Evolutionary conservation across 306 rosid species (phyloP).

Genomic region (Luffa aegyptiaca): DNA sequence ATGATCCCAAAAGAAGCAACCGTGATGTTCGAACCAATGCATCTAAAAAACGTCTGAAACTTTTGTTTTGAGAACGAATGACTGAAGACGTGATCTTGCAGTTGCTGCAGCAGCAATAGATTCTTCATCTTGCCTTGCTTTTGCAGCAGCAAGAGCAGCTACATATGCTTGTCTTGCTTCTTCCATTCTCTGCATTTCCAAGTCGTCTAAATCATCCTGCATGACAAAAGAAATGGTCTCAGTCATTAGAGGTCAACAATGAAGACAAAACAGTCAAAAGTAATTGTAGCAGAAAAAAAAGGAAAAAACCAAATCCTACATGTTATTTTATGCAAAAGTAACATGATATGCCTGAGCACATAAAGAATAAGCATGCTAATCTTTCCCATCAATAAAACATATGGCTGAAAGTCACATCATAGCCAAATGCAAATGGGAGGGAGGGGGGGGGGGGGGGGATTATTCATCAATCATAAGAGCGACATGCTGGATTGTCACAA

Average conservation of each 20-base stretch:
- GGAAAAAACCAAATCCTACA: neutral
- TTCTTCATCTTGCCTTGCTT: slow-evolving; percentile 76
- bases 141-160: slow-evolving; percentile 57
- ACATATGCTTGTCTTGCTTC: slow-evolving; percentile 66
- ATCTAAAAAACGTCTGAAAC: neutral
- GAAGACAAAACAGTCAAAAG: neutral
- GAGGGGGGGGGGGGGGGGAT: too few species aligned
- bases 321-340: neutral
- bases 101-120: slow-evolving; percentile 61
- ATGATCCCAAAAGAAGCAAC: neutral
- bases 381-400: neutral
- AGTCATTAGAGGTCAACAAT: slow-evolving; percentile 1
- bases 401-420: neutral
- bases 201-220: slow-evolving; percentile 80
- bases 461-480: neutral
- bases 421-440: too few species aligned
- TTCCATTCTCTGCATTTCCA: slow-evolving; percentile 58
- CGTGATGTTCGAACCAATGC: neutral
- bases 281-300: too few species aligned
- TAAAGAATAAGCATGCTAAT: neutral
- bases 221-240: slow-evolving; percentile 10
- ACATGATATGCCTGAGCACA: neutral
- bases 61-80: slow-evolving; percentile 39
- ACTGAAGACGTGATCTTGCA: slow-evolving; percentile 62
- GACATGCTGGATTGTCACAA: neutral